These are phyloP conservation scores for Tolypocladium ophioglossoides DNA, from an alignment of 2,329 filamentous ascomycete species.

Conservation along the genomic window DNA sequence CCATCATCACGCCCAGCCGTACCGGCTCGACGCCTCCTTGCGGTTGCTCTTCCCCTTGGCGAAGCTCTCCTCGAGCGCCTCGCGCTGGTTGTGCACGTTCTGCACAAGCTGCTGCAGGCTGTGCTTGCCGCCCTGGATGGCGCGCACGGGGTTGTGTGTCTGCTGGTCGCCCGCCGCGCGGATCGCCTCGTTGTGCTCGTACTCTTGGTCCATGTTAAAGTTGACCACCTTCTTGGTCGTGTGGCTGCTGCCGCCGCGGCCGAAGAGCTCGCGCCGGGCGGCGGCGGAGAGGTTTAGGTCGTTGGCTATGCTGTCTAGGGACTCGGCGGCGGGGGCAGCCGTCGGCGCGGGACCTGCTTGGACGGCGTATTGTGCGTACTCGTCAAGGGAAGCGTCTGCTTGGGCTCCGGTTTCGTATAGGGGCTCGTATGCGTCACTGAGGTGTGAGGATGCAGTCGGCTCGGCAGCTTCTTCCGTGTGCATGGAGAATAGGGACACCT, in stretches of 20 bases:
- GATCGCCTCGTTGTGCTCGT: slow-evolving; percentile 71
- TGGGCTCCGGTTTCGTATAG: slow-evolving; percentile 29
- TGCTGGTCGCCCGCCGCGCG: slow-evolving; percentile 60
- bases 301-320: slow-evolving; percentile 60
- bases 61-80: slow-evolving; percentile 87
- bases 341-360: slow-evolving; percentile 16
- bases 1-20: slow-evolving; percentile 53
- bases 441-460: slow-evolving; percentile 9
- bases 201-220: slow-evolving; percentile 85
- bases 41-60: slow-evolving; percentile 69
- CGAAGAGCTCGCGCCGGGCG: slow-evolving; percentile 76
- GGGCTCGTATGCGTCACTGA: slow-evolving; percentile 36
- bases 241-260: slow-evolving; percentile 42
- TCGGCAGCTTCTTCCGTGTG: slow-evolving; percentile 27
- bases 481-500: slow-evolving; percentile 61
- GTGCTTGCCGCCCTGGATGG: slow-evolving; percentile 76
- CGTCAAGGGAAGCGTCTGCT: slow-evolving; percentile 14
- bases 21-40: slow-evolving; percentile 69
- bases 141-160: slow-evolving; percentile 73
- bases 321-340: slow-evolving; percentile 28
- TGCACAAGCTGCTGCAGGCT: slow-evolving; percentile 79
- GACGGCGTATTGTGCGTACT: slow-evolving; percentile 18
- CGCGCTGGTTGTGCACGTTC: slow-evolving; percentile 70
- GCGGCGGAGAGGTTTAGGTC: slow-evolving; percentile 70
- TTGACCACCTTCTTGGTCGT: slow-evolving; percentile 55